Conservation (phyloP, 805 yeast genomes). For the Metschnikowia colocasiae region DNA sequence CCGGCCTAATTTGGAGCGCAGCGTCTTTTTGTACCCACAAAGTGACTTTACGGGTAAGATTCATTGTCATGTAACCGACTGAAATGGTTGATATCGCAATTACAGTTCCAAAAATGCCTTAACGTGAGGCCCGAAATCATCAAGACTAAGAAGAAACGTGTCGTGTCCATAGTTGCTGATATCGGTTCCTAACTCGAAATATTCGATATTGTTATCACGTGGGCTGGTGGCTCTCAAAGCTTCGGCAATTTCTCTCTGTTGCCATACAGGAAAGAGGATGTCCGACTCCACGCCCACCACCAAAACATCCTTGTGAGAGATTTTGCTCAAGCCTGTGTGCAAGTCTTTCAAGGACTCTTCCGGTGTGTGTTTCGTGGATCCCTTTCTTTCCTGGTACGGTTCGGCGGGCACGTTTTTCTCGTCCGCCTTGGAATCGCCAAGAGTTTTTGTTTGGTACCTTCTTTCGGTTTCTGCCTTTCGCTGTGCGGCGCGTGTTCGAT, state of each 20-base stretch:
- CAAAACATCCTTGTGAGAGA: conserved; percentile 62
- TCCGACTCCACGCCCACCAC: conserved; percentile 93
- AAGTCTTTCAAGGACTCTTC: conserved; percentile 63
- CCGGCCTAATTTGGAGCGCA: too few relatives aligned
- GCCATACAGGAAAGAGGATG: conserved; percentile 91
- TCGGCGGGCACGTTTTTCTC: conserved; percentile 36
- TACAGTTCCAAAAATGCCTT: conserved; percentile 50
- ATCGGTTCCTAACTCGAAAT: conserved; percentile 72
- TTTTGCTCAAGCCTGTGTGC: conserved; percentile 56
- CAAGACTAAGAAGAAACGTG: conserved; percentile 76
- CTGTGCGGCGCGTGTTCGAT: conserved; percentile 41
- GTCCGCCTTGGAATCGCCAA: conserved; percentile 5
- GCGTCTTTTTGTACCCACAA: too few relatives aligned
- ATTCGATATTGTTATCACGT: conserved; percentile 42
- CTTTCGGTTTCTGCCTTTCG: conserved; percentile 39
- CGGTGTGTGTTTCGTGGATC: conserved; percentile 42
- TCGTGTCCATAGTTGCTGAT: conserved; percentile 87
- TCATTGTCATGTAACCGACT: too few relatives aligned
- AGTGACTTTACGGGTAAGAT: too few relatives aligned
- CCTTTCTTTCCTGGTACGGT: conserved; percentile 54
- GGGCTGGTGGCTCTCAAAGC: conserved; percentile 38
- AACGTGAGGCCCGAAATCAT: conserved; percentile 77
- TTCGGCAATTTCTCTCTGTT: conserved; percentile 75
- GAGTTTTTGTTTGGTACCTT: conserved; percentile 7
- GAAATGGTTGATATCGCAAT: too few relatives aligned